Conservation (phyloP, 192 early-diverging fungal genomes). For the Bifiguratus adelaidae region DNA sequence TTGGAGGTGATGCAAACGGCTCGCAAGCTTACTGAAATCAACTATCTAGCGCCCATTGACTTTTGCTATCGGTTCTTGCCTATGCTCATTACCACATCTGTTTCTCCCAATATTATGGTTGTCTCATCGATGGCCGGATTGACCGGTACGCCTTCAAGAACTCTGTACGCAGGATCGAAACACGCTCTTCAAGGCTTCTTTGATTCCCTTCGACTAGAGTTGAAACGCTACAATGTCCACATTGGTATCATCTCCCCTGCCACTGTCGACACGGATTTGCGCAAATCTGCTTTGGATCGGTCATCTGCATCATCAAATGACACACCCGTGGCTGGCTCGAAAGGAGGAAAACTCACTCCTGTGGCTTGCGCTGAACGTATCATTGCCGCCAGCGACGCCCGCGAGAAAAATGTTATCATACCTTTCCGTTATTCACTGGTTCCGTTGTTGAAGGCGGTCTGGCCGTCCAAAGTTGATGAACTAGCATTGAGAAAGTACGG, state of each 20-base stretch:
- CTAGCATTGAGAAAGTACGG: constrained; percentile 68
- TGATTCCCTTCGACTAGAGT: constrained; percentile 68
- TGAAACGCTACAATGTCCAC: constrained; percentile 41
- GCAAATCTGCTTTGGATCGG: constrained; percentile 53
- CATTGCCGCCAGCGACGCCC: constrained; percentile 39
- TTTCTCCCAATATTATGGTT: constrained; percentile 46
- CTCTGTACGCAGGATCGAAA: constrained; percentile 71
- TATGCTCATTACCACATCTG: constrained; percentile 27
- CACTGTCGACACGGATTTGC: constrained; percentile 63
- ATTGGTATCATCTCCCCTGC: constrained; percentile 63
- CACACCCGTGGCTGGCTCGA: constrained; percentile 22
- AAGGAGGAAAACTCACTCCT: constrained; percentile 53
- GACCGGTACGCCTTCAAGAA: constrained; percentile 63
- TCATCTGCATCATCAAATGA: constrained; percentile 3
- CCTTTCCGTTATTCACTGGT: constrained; percentile 46
- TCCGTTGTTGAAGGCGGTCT: constrained; percentile 32
- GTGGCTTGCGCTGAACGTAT: constrained; percentile 47
- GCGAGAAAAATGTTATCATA: constrained; percentile 48
- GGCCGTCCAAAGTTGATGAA: constrained; percentile 48
- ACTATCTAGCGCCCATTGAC: constrained; percentile 40
- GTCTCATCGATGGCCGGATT: constrained; percentile 68
- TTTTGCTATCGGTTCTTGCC: constrained; percentile 44
- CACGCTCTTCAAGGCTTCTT: constrained; percentile 80
- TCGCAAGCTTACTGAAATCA: constrained; percentile 39
- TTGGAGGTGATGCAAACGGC: constrained; percentile 20